A percentile compares a stretch with the other conserved stretches of the same genome.
phyloP scores from a whole-genome alignment of 805 yeast genomes.

The Lipomyces kockii region DNA sequence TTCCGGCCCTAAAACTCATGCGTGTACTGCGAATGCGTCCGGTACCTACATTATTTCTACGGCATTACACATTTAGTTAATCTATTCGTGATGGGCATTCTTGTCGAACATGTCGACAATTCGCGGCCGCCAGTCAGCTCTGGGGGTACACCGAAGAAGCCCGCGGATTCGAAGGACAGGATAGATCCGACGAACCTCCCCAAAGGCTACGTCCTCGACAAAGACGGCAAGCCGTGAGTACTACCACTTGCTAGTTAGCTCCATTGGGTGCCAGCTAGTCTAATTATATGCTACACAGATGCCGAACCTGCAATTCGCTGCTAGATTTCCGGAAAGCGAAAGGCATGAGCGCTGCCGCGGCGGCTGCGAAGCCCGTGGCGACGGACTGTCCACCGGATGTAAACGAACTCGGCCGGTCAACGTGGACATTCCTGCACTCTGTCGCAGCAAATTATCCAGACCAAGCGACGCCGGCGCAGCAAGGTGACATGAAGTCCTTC shows the following conservation, averaged over 20 bases:
- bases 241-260: slow-evolving; percentile 1
- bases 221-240: slow-evolving; percentile 92
- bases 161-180: slow-evolving; percentile 6
- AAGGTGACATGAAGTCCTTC: slow-evolving; percentile 72
- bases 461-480: slow-evolving; percentile 62
- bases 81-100: slow-evolving; percentile 23
- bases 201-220: slow-evolving; percentile 59
- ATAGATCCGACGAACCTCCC: slow-evolving; percentile 23
- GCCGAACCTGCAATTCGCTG: slow-evolving; percentile 86
- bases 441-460: slow-evolving; percentile 89
- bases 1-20: neutral
- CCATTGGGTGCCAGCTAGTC: slow-evolving; percentile 9
- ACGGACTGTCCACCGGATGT: slow-evolving; percentile 85
- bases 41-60: neutral
- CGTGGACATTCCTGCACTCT: slow-evolving; percentile 92
- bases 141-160: slow-evolving; percentile 17
- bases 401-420: slow-evolving; percentile 73
- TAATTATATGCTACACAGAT: slow-evolving; percentile 48
- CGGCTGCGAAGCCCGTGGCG: slow-evolving; percentile 39
- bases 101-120: slow-evolving; percentile 30
- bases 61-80: neutral
- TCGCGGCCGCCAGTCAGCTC: slow-evolving; percentile 7
- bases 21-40: neutral
- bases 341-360: slow-evolving; percentile 39
- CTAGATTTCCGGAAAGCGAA: slow-evolving; percentile 76